Evolutionary conservation across 345 rosid genomes (phyloP), one percentile per base, ranked within the genome.

Genomic region (Ceriops decandra): DNA sequence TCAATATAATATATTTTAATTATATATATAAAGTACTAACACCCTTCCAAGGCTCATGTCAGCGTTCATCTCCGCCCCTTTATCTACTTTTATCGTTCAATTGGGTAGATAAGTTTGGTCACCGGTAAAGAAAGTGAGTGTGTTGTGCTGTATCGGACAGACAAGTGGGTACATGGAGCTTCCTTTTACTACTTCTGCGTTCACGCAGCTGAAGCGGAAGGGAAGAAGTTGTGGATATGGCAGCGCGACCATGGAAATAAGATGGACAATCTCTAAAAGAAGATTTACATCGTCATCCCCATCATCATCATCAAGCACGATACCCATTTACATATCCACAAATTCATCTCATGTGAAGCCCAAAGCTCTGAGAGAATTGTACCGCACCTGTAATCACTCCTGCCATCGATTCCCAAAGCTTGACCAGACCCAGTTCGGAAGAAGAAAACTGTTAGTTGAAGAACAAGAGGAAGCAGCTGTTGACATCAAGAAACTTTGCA

Each of bases 281-380:
- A 46, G 20, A 52, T 31, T 68, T 71, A 65, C 52, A 36, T 74
- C 71, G 26, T 77, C 82, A 9, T 7, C 36, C 9, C 36, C 10
- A 49, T 67, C 76, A 9, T 66, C 60, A 1, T 32, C 60, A 11
- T 24, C 57, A 10, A 74, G 33, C 57, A 66, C 36, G 7, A 33
- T 90, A 51, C 90, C 96, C 20, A 47, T 93, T 17, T 88, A 67
- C 74, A 69, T 91, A 68, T 91, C 97, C 52, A 72, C 97, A 0
- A 75, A 72, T 68, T 87, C 86, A 67, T 82, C 82, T 21, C 80
- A 87, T 70, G 51, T 85, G 15, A 75, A 86, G 16, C 80, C 85
- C 5, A 63, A 73, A 67, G 72, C 84, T 63, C 82, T 91, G 62
- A 72, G 79, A 26, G 61, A 74, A 51, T 81, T 93, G 74, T 93